Evolutionary conservation across 1,284 basidiomycete genomes (phyloP).

Genomic region (Coniophora puteana): DNA sequence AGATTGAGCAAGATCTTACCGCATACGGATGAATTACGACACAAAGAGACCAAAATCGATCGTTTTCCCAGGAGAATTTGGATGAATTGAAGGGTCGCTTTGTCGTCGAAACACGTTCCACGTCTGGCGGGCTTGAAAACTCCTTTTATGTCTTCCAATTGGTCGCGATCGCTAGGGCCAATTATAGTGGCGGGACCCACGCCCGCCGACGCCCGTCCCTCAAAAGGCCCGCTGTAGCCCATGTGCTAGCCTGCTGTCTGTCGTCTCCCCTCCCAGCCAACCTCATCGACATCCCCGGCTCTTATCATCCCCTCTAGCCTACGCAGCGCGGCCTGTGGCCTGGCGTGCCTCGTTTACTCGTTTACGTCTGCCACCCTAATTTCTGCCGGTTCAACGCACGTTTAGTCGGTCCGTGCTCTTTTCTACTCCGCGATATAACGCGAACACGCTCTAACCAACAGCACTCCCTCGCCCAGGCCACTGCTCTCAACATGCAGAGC

Average conservation of each 20-base stretch:
- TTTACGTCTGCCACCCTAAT: too few relatives aligned
- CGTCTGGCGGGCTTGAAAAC: constrained; percentile 44
- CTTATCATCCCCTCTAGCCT: too few relatives aligned
- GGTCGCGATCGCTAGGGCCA: constrained; percentile 47
- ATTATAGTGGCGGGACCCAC: constrained; percentile 37
- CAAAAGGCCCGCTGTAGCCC: constrained; percentile 32
- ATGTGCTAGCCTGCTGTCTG: constrained; percentile 24
- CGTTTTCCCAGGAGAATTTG: constrained; percentile 16
- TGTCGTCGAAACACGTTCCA: constrained; percentile 57
- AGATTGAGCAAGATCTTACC: constrained; percentile 12
- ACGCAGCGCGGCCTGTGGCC: too few relatives aligned
- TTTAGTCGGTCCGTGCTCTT: too few relatives aligned
- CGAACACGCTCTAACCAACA: too few relatives aligned
- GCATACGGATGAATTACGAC: constrained; percentile 10
- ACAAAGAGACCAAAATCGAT: constrained; percentile 3
- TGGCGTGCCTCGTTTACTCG: too few relatives aligned
- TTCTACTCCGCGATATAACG: too few relatives aligned
- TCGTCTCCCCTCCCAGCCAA: constrained; percentile 18
- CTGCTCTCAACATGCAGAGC: constrained; percentile 32
- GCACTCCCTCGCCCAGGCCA: constrained; percentile 12
- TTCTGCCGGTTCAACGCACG: too few relatives aligned
- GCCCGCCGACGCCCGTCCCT: constrained; percentile 36
- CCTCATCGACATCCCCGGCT: constrained; percentile 9
- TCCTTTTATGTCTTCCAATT: constrained; percentile 36
- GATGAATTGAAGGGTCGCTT: constrained; percentile 16